Evolutionary conservation across 306 rosid species (phyloP).

Genomic region (Herpetospermum pedunculosum): DNA sequence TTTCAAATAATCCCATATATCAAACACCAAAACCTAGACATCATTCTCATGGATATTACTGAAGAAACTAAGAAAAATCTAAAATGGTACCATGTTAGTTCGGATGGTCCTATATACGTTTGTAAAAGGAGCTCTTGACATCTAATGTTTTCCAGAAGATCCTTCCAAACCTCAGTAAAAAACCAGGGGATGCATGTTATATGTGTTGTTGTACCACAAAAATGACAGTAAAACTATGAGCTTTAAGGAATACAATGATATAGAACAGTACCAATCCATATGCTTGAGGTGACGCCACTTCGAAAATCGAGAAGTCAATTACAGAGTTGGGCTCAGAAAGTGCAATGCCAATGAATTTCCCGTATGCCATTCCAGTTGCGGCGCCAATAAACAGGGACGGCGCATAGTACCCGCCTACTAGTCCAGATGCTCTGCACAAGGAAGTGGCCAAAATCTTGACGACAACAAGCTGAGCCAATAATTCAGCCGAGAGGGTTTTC

Average conservation of each 20-base stretch:
- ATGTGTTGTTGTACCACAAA: background rate
- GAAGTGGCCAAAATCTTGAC: conserved; percentile 81
- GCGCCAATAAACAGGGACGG: conserved; percentile 95
- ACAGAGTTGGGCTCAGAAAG: conserved; percentile 45
- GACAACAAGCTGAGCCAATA: conserved; percentile 68
- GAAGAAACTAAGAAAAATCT: background rate
- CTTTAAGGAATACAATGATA: conserved; percentile 12
- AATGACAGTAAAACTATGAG: background rate
- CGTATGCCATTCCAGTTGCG: conserved; percentile 90
- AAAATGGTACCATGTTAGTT: background rate
- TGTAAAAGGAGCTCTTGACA: background rate
- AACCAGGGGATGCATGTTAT: background rate
- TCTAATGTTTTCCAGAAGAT: background rate
- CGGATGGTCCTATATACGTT: background rate
- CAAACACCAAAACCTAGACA: background rate
- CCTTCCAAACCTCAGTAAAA: background rate
- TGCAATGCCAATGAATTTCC: conserved; percentile 54
- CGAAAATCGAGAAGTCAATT: conserved; percentile 54
- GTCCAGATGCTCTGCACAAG: conserved; percentile 78
- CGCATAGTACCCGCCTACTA: conserved; percentile 94
- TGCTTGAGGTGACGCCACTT: conserved; percentile 92
- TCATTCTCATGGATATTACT: background rate
- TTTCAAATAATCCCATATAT: background rate
- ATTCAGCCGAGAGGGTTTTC: conserved; percentile 57
- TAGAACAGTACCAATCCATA: conserved; percentile 76